Evolutionary conservation across 148 eudicot genomes (phyloP), one percentile per base, ranked within the genome.

Genomic region (Heliamphora exappendiculata): DNA sequence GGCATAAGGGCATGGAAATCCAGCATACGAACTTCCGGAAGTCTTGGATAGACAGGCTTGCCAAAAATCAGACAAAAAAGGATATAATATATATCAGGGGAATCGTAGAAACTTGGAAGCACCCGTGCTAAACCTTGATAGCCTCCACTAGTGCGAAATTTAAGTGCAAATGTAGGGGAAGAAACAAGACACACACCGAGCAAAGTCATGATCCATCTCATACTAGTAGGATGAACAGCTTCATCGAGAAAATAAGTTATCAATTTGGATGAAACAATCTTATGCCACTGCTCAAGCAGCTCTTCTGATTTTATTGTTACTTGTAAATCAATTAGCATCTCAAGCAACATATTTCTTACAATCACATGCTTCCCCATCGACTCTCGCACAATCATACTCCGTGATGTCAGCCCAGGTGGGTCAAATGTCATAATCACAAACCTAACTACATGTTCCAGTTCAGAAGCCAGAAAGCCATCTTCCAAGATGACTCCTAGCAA

Each of bases 151-250:
- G 91, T 81, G 63, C 97, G 94, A 83, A 96, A 96, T 70, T 87
- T 93, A 34, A 89, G 91, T 50, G 96, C 89, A 87, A 96, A 96
- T 47, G 95, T 90, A 45, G 97, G 98, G 59, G 98, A 96, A 55
- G 97, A 91, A 60, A 92, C 87, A 76, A 96, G 98, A 82, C 93
- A 93, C 78, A 96, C 99, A 70, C 99, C 99, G 68, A 96, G 93
- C 82, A 96, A 94, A 66, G 98, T 96, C 97, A 93, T 93, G 78
- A 96, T 86, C 99, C 98, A 96, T 75, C 99, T 91, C 98, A 96
- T 96, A 82, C 98, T 96, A 63, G 99, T 85, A 64, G 99, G 98
- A 81, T 96, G 99, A 85, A 96, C 98, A 68, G 98, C 94, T 82
- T 96, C 98, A 70, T 93, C 99, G 77, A 91, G 92, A 72, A 91